phyloP scores from a whole-genome alignment of 2,329 filamentous ascomycete genomes.

The Monilinia polystroma region DNA sequence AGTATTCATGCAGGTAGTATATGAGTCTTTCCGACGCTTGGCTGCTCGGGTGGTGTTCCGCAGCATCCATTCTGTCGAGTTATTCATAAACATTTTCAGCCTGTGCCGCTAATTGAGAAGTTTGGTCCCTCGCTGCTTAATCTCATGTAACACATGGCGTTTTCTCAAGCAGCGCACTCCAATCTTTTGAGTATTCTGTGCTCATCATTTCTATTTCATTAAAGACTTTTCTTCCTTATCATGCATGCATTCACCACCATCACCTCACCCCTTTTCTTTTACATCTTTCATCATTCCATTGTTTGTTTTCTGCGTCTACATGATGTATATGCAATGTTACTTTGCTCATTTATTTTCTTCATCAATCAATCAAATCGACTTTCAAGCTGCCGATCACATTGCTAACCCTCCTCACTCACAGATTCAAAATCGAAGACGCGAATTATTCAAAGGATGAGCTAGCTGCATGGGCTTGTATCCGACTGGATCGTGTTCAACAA shows the following conservation, averaged over 20 bases:
- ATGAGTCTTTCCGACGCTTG: background rate
- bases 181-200: background rate
- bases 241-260: background rate
- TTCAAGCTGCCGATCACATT: background rate
- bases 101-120: background rate
- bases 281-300: background rate
- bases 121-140: background rate
- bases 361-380: background rate
- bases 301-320: background rate
- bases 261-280: background rate
- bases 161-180: conserved; percentile 4
- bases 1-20: conserved; percentile 3
- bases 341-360: background rate
- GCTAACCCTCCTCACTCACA: conserved; percentile 24
- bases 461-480: conserved; percentile 84
- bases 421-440: conserved; percentile 84
- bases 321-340: conserved; percentile 9
- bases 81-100: conserved; percentile 4
- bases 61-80: conserved; percentile 4
- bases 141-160: conserved; percentile 15
- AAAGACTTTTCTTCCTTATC: background rate
- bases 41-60: conserved; percentile 7
- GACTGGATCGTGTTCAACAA: conserved; percentile 73
- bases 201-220: background rate
- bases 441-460: conserved; percentile 76